A percentile compares a stretch with the other conserved stretches of the same genome.
Evolutionary conservation across 495 filamentous ascomycete species (phyloP).

Genomic region (Evernia prunastri): DNA sequence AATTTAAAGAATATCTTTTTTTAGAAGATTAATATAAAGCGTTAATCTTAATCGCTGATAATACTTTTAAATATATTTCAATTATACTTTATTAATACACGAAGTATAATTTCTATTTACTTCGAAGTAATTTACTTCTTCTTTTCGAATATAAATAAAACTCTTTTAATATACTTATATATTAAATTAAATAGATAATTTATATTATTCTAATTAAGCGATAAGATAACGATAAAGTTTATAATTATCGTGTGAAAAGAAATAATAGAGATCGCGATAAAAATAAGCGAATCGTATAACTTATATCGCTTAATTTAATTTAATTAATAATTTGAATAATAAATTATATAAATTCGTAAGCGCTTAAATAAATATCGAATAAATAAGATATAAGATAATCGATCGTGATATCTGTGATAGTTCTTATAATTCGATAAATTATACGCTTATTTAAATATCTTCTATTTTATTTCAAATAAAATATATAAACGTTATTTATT

Average conservation of each 20-base stretch:
- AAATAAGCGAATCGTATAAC: not conserved
- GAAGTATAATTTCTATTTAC: not conserved
- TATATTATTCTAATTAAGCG: not conserved
- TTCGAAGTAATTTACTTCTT: not conserved
- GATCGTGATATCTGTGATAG: not conserved
- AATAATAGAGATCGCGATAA: not conserved
- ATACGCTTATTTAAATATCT: not conserved
- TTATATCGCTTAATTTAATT: slow-evolving; percentile 1
- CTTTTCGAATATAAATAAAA: not conserved
- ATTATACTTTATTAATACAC: not conserved
- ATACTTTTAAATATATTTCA: no score
- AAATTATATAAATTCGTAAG: not conserved
- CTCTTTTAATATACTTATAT: not conserved
- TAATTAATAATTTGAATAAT: slow-evolving; percentile 2
- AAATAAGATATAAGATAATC: not conserved
- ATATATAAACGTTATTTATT: not conserved
- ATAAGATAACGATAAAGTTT: not conserved
- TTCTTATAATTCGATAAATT: not conserved
- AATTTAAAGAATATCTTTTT: no score
- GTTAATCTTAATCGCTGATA: no score
- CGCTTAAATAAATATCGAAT: slow-evolving; percentile 7
- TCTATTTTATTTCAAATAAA: no score
- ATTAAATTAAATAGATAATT: slow-evolving; percentile 11
- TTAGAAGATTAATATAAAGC: no score
- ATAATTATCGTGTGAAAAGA: slow-evolving; percentile 8